Percentiles rank a stretch among this genome's conserved stretches.
phyloP scores from a whole-genome alignment of 768 basidiomycete species.

The Pleurotus platypus region DNA sequence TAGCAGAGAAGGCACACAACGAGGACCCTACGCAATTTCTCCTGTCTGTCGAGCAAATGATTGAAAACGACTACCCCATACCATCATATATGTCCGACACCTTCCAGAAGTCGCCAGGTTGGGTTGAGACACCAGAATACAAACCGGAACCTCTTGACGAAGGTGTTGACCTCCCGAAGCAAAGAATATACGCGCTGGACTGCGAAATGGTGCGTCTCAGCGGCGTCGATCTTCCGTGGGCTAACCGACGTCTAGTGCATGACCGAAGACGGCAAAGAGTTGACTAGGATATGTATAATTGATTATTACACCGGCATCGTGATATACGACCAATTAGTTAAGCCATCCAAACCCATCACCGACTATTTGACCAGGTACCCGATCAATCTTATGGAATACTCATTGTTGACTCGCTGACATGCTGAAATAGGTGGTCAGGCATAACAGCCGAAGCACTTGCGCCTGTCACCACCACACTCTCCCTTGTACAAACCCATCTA shows the following conservation, averaged over 20 bases:
- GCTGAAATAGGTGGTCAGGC: conserved; percentile 74
- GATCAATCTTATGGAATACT: background rate
- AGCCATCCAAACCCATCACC: conserved; percentile 75
- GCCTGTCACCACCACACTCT: conserved; percentile 71
- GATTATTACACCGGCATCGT: conserved; percentile 71
- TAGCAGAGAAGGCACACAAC: conserved; percentile 60
- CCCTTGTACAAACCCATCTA: conserved; percentile 73
- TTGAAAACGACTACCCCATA: conserved; percentile 90
- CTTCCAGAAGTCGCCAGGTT: conserved; percentile 61
- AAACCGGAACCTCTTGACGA: background rate
- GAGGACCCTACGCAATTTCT: conserved; percentile 69
- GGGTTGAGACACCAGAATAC: conserved; percentile 75
- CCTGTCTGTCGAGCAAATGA: conserved; percentile 81
- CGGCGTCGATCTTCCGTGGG: background rate
- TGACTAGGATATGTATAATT: conserved; percentile 82
- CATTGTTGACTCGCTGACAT: background rate
- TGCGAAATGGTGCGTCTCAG: conserved; percentile 86
- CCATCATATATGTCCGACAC: conserved; percentile 81
- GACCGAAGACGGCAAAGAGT: conserved; percentile 86
- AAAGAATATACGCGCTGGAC: conserved; percentile 79
- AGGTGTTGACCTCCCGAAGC: conserved; percentile 16
- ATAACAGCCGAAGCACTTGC: conserved; percentile 76
- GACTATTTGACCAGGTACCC: conserved; percentile 89
- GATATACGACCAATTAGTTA: conserved; percentile 87
- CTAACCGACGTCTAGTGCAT: conserved; percentile 53